These are phyloP conservation scores for Citrus sp. DNA, from an alignment of 345 rosid species.

Conservation along the genomic window DNA sequence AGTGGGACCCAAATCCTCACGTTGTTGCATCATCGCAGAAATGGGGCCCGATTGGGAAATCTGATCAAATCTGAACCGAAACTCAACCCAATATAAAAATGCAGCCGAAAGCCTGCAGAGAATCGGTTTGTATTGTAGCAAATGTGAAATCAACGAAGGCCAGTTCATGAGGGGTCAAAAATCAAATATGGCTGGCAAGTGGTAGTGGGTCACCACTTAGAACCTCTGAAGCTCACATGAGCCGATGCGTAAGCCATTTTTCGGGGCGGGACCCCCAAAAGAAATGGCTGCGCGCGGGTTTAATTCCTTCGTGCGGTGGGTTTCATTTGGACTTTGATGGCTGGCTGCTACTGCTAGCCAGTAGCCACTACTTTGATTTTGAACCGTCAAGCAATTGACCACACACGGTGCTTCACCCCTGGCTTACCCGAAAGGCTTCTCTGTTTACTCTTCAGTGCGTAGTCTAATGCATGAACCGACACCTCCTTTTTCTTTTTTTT, in stretches of 20 bases:
- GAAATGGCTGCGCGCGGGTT: background rate
- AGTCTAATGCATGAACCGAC: constrained; percentile 14
- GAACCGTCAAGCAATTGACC: constrained; percentile 2
- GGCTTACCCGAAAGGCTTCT: background rate
- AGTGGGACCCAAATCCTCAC: background rate
- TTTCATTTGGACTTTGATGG: background rate
- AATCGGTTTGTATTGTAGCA: background rate
- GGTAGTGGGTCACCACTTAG: constrained; percentile 1
- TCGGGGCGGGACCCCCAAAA: background rate
- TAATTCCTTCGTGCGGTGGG: background rate
- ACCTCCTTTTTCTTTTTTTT: background rate
- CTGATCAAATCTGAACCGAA: background rate
- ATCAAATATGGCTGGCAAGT: constrained; percentile 9
- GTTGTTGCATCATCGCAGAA: background rate
- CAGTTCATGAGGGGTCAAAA: constrained; percentile 9
- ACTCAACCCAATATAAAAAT: background rate
- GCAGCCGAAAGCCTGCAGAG: background rate
- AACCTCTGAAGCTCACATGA: background rate
- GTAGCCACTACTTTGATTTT: background rate
- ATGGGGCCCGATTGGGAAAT: background rate
- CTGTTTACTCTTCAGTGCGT: background rate
- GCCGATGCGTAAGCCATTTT: background rate
- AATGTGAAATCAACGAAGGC: background rate
- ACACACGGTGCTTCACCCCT: background rate
- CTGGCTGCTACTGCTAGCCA: background rate